Conservation (phyloP, 2,329 filamentous ascomycete species). For the Hypoxylon sp. region DNA sequence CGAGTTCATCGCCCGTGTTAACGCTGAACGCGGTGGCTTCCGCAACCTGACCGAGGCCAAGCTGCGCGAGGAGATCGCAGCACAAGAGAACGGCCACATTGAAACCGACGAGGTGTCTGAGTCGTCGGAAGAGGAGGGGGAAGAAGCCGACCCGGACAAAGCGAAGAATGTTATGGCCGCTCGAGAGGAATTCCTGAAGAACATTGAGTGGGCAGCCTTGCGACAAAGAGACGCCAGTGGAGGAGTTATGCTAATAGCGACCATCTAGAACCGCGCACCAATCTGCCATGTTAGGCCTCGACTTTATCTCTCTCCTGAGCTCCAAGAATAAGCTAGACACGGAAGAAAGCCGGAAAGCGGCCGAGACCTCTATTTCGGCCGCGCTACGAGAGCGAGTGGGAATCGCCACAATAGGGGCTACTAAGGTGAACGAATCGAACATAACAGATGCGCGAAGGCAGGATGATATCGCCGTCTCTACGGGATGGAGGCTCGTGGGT, state of each 20-base stretch:
- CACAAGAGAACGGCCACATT: constrained; percentile 59
- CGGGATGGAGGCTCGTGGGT: constrained; percentile 84
- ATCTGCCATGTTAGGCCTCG: constrained; percentile 78
- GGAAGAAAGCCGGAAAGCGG: constrained; percentile 57
- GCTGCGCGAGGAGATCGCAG: constrained; percentile 76
- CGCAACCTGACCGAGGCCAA: constrained; percentile 82
- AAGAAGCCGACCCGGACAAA: constrained; percentile 60
- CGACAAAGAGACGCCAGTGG: constrained; percentile 20
- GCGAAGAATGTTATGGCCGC: constrained; percentile 61
- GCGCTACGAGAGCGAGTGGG: constrained; percentile 79
- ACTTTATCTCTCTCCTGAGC: constrained; percentile 86
- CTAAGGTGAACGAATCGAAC: constrained; percentile 74
- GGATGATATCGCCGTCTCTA: constrained; percentile 70
- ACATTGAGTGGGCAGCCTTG: constrained; percentile 67
- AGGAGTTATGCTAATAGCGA: constrained; percentile 32
- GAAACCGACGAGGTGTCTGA: constrained; percentile 62
- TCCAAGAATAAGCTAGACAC: constrained; percentile 68
- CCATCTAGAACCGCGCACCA: constrained; percentile 66
- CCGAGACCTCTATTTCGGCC: constrained; percentile 78
- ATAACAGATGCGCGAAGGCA: constrained; percentile 68
- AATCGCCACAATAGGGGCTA: constrained; percentile 79
- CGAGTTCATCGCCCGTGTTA: constrained; percentile 84
- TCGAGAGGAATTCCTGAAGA: constrained; percentile 70
- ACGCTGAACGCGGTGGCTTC: constrained; percentile 84
- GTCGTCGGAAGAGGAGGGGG: constrained; percentile 63